Evolutionary conservation across 2,329 filamentous ascomycete genomes (phyloP), one percentile per base, ranked within the genome.

Genomic region (Hypoxylon sp.): DNA sequence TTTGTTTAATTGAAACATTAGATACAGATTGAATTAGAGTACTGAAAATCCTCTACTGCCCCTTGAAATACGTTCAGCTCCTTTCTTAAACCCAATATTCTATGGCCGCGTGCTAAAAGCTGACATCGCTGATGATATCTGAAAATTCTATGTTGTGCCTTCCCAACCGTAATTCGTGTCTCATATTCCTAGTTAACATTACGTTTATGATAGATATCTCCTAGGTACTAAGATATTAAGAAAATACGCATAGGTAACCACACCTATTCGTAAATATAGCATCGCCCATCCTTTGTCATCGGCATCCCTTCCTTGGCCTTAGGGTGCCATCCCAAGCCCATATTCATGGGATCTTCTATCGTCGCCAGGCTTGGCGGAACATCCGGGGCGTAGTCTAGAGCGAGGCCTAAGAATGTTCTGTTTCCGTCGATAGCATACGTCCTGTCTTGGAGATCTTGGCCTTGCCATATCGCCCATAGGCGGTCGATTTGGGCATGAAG

Each of bases 391-490:
- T 63, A 61, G 53, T 71, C 71, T 9, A 71, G 53, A 1, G 68
- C 9, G 4, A 71, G 1, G 11, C 68, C 68, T 1, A 71, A 30
- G 55, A 73, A 72, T 5, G 69, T 72, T 23, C 69, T 45, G 38
- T 72, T 71, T 2, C 71, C 71, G 2, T 70, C 68, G n/a, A 73
- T 70, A 10, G 67, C 65, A 50, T 64, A 71, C 0, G 71, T 73
- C 25, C 69, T 61, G 3, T 17, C 2, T 19, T 53, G 17, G 1
- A 71, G 41, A 34, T 73, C 68, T 49, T 72, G 69, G 2, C 69
- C 71, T 32, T 73, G 71, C 71, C 71, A 73, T 56, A 73, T 69
- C 14, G 69, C 69, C 71, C 69, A 73, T 10, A 73, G 25, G 30
- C 69, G 69, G 43, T 73, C 71, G 41, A 73, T 71, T 60, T 72